Base-by-base conservation (phyloP, 192 early-diverging fungal species). In the Coemansia furcata region DNA sequence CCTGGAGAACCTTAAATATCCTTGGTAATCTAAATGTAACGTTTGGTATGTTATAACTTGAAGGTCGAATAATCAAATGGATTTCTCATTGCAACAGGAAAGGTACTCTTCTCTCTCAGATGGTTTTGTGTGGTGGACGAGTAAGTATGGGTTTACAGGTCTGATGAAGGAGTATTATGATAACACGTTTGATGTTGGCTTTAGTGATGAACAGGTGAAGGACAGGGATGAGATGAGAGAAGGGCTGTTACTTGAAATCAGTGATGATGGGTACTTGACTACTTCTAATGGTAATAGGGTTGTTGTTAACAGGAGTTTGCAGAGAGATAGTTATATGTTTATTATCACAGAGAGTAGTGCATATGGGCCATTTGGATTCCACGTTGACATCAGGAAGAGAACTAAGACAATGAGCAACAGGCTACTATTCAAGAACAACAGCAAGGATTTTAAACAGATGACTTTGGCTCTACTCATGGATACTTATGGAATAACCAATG, bases 241-340 rank as follows among this genome's bases (percentile, higher is more conserved):
- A 9, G 7, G 17, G 35, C 6, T 17, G 4, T 15, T 59, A 1
- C 26, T 59, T 10, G 26, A 23, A 14, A 38, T 59, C 32, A 36
- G 57, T 35, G 57, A 59, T 19, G 57, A 59, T 59, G 57, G 57
- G 4, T 59, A 59, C 32, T 6, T 59, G 14, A 59, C 57, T 35
- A 36, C 35, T 32, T 30, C 57, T 14, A 30, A 9, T 9, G 57
- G 57, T 1, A 59, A 37, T 15, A 59, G 35, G 11, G 35, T 59
- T 35, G 35, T 36, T 4, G 35, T 59, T 19, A 37, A 36, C 35
- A 59, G 57, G 37, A 32, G 35, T 3, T 32, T 59, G 21, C 57
- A 59, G 32, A 59, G 57, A 38, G 57, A 59, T 33, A 37, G n/a
- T 14, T 37, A 38, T 12, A 59, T 7, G 3, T 35, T 35, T n/a